These are phyloP conservation scores for Rhodosorus marinus DNA, from an alignment of 23 red algal genomes.

Conservation along the genomic window DNA sequence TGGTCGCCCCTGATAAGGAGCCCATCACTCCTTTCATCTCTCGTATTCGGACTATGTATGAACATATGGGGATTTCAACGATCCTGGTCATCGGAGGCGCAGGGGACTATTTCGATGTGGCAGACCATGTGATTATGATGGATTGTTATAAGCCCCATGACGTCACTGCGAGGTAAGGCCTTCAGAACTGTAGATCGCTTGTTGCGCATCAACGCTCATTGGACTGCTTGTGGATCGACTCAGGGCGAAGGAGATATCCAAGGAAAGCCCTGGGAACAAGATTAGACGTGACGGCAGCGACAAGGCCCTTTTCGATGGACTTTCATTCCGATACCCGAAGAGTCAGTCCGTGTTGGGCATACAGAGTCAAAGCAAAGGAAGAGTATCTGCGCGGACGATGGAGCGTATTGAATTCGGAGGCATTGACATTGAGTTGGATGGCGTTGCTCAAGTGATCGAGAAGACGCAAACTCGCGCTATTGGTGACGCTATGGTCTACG, in stretches of 20 bases:
- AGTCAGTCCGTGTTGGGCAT: slow-evolving; percentile 8
- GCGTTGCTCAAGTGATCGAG: slow-evolving; percentile 46
- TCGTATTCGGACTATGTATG: slow-evolving; percentile 46
- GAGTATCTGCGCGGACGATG: slow-evolving; percentile 10
- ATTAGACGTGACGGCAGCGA: not conserved
- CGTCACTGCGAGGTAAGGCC: slow-evolving; percentile 30
- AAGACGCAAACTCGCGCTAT: slow-evolving; percentile 43
- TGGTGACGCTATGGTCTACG: slow-evolving; percentile 32
- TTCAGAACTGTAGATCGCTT: no score
- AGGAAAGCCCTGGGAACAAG: not conserved
- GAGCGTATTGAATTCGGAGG: slow-evolving; percentile 33
- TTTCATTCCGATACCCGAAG: slow-evolving; percentile 2
- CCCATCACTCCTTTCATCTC: slow-evolving; percentile 67
- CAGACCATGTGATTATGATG: slow-evolving; percentile 68
- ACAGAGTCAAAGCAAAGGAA: slow-evolving; percentile 7
- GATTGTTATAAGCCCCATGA: slow-evolving; percentile 44
- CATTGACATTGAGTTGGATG: slow-evolving; percentile 27
- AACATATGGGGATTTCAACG: slow-evolving; percentile 20
- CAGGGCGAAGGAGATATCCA: slow-evolving; percentile 25
- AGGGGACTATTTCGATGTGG: slow-evolving; percentile 72
- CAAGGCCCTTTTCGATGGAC: not conserved
- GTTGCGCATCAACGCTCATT: no score
- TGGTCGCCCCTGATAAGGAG: slow-evolving; percentile 54
- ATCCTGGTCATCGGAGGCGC: slow-evolving; percentile 66
- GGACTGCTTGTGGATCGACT: no score